These are phyloP conservation scores for Colletotrichum chrysophilum DNA, from an alignment of 2,329 filamentous ascomycete genomes.

Conservation along the genomic window DNA sequence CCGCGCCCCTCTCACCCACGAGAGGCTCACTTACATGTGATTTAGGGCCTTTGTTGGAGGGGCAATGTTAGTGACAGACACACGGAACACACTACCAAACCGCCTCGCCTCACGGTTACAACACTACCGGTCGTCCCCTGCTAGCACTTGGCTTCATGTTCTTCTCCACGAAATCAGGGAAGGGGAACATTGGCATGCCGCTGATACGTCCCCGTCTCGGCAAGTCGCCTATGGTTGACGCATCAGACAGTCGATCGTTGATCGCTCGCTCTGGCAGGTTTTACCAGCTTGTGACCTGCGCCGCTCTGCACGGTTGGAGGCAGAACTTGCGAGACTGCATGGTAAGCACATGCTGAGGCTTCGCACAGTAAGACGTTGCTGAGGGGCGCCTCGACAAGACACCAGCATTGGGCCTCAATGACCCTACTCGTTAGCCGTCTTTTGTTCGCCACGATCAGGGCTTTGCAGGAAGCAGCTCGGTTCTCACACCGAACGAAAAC, in stretches of 20 bases:
- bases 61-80: neutral
- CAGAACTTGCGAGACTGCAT: neutral
- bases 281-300: neutral
- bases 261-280: neutral
- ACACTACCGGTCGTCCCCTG: neutral
- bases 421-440: neutral
- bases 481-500: neutral
- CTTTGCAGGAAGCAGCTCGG: neutral
- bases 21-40: conserved; percentile 12
- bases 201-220: conserved; percentile 6
- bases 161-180: neutral
- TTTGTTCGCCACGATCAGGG: neutral
- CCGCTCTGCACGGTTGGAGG: neutral
- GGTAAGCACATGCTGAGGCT: neutral
- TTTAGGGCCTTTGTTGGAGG: neutral
- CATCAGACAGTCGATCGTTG: neutral
- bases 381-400: neutral
- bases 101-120: neutral
- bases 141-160: neutral
- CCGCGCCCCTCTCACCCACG: neutral
- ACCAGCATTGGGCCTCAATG: neutral
- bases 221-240: neutral
- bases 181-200: neutral
- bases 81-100: neutral
- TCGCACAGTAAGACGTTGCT: neutral